Conservation (phyloP, 306 rosid genomes). For the Acacia crassicarpa region DNA sequence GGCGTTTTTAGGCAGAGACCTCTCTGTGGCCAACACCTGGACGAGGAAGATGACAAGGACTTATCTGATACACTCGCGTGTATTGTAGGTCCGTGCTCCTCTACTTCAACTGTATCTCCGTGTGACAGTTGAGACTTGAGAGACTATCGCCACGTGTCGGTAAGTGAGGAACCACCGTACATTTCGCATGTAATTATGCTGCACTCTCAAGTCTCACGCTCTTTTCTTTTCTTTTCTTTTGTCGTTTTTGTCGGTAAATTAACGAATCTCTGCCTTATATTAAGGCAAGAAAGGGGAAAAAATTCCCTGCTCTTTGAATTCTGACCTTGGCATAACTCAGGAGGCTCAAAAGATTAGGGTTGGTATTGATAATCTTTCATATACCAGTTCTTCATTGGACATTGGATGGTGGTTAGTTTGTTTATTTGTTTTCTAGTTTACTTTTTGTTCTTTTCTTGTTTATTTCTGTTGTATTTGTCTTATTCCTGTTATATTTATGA, state of each 20-base stretch:
- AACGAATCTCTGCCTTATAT: not conserved
- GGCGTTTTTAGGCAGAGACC: not conserved
- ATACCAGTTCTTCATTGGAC: no score
- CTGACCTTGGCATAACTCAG: no score
- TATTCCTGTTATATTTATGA: no score
- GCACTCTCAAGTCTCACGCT: not conserved
- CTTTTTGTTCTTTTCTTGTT: no score
- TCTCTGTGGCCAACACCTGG: slow-evolving; percentile 13
- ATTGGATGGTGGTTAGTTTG: no score
- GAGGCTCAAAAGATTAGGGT: no score
- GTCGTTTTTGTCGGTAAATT: not conserved
- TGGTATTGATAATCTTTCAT: no score
- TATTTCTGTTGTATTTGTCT: no score
- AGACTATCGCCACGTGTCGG: not conserved
- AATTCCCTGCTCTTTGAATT: not conserved
- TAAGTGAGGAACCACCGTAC: not conserved
- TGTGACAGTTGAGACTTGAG: not conserved
- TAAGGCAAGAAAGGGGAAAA: not conserved
- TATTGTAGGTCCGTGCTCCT: not conserved
- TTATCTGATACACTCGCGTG: not conserved
- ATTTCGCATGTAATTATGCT: not conserved
- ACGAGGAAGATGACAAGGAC: not conserved
- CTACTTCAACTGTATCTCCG: not conserved
- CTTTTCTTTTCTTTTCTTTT: no score
- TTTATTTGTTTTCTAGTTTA: no score